These are phyloP conservation scores for Colletotrichum sp. DNA, from an alignment of 2,329 filamentous ascomycete species.

Conservation along the genomic window DNA sequence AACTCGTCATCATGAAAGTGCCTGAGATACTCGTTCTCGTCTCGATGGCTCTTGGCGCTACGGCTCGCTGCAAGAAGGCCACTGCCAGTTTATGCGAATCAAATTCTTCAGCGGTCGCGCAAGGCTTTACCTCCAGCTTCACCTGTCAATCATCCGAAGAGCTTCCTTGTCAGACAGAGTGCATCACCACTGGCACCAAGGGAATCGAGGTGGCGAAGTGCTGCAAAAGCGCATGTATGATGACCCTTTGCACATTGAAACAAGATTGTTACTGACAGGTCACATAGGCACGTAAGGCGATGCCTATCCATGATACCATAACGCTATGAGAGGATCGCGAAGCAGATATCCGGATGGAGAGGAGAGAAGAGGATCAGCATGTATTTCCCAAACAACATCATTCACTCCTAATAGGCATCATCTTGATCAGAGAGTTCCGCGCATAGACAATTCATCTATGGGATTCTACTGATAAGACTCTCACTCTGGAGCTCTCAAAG, in stretches of 20 bases:
- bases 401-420: background rate
- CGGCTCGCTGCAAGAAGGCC: background rate
- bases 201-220: background rate
- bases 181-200: background rate
- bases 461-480: background rate
- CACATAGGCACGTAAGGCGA: background rate
- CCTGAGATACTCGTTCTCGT: background rate
- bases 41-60: background rate
- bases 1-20: background rate
- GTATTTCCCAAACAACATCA: background rate
- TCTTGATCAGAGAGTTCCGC: background rate
- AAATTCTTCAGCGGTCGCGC: background rate
- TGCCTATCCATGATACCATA: background rate
- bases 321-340: background rate
- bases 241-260: fast-evolving
- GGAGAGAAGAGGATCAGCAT: background rate
- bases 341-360: fast-evolving
- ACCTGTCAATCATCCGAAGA: background rate
- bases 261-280: background rate
- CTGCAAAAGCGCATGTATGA: background rate
- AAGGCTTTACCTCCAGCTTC: background rate
- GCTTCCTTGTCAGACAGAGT: background rate
- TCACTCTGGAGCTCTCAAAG: background rate
- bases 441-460: fast-evolving
- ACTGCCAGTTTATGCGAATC: background rate